These are phyloP conservation scores for Udeniomyces megalosporus DNA, from an alignment of 768 basidiomycete species.

Conservation along the genomic window DNA sequence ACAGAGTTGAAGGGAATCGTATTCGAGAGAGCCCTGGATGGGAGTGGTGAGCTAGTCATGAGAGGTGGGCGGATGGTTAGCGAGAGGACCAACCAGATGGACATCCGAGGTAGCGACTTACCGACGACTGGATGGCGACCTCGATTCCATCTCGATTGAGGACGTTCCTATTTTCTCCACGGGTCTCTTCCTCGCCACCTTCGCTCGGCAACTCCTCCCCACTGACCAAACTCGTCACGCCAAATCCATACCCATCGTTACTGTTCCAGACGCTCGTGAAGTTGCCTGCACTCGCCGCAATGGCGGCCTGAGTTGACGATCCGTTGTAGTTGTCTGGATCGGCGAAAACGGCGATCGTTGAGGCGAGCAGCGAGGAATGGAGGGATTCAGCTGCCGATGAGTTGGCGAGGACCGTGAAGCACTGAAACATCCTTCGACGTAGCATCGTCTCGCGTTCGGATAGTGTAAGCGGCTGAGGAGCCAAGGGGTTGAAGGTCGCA, in stretches of 20 bases:
- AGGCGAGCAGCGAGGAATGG: constrained; percentile 65
- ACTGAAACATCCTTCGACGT: constrained; percentile 71
- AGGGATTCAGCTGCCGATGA: constrained; percentile 63
- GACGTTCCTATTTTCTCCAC: constrained; percentile 33
- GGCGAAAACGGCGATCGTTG: constrained; percentile 63
- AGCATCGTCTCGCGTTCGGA: constrained; percentile 68
- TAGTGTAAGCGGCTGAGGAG: constrained; percentile 35
- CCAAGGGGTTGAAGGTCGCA: constrained; percentile 19
- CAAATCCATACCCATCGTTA: constrained; percentile 79
- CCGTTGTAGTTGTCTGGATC: constrained; percentile 70
- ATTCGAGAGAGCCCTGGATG: constrained; percentile 65
- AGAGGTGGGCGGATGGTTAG: background rate
- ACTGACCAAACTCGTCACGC: constrained; percentile 48
- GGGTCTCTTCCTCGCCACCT: constrained; percentile 44
- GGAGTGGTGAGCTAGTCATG: constrained; percentile 49
- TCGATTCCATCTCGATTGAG: constrained; percentile 67
- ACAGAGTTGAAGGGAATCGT: constrained; percentile 62
- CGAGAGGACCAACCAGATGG: background rate
- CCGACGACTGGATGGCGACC: constrained; percentile 58
- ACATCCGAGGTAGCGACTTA: constrained; percentile 29
- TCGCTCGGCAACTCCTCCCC: constrained; percentile 26
- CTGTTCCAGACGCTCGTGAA: constrained; percentile 77
- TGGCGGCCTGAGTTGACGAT: constrained; percentile 77
- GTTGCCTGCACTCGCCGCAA: constrained; percentile 64
- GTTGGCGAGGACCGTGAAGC: constrained; percentile 66